Evolutionary conservation across 352 stramenopile genomes (phyloP), one percentile per base, ranked within the genome.

Genomic region (Pythium volutum): DNA sequence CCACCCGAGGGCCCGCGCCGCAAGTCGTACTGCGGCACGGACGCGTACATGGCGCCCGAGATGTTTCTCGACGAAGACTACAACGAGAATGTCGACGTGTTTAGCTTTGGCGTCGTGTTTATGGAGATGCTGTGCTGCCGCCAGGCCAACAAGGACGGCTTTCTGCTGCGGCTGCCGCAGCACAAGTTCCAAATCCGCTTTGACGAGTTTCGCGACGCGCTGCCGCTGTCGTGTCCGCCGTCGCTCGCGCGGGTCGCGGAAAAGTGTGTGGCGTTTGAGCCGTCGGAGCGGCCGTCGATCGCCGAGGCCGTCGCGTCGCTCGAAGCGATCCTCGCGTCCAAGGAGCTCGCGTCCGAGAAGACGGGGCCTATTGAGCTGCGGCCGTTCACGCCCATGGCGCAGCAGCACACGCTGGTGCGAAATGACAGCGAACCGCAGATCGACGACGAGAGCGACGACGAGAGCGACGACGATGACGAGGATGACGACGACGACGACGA

Each of bases 51-150:
- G 79, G 83, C 83, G 12, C 83, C 83, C 0, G 83, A 93, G 58
- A 91, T 93, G 79, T 91, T 93, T 53, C 69, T 93, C 43, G 79
- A 89, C 59, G 81, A 93, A 31, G 83, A 93, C 64, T 93, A 93
- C 66, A 82, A 91, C 59, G 81, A 91, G 20, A 89, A 84, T 38
- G 84, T 91, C 16, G 86, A 95, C 64, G 79, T 92, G 27, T 95
- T 93, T 59, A 91, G 82, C 67, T 91, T 89, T 51, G 86, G 86
- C 23, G 74, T 95, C 46, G 84, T 95, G 62, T 70, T 95, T n/a
- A 93, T 95, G 79, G 86, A 95, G 66, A 75, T 93, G 52, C 55
- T 93, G 25, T 95, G 86, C 70, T 92, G 86, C 42, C 86, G 84
- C 49, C 70, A 86, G 23, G 82, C 77, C 43, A 95, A 92, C 69